Evolutionary conservation across 495 filamentous ascomycete species (phyloP).

Genomic region (Durotheca rogersii): DNA sequence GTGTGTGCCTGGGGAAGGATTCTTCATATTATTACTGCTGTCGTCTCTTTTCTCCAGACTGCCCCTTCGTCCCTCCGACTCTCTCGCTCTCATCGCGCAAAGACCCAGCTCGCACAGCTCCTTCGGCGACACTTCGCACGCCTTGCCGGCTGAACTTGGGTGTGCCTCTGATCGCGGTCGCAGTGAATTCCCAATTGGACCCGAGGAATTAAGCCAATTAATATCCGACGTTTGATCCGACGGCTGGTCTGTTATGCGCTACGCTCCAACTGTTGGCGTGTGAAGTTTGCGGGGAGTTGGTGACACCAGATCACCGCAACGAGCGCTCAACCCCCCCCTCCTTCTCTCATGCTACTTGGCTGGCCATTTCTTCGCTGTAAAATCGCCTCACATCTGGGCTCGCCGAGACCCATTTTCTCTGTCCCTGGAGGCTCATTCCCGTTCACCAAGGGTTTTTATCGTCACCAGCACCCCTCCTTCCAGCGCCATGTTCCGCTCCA

Average conservation of each 20-base stretch:
- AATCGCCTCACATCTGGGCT: not conserved
- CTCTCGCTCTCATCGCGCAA: not conserved
- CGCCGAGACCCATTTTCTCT: too few relatives aligned
- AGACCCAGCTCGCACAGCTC: not conserved
- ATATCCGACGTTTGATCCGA: not conserved
- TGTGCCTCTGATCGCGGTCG: not conserved
- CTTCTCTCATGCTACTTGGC: not conserved
- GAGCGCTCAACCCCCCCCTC: constrained; percentile 3
- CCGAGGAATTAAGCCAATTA: not conserved
- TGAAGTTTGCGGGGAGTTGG: not conserved
- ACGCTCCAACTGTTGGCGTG: not conserved
- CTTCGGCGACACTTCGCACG: constrained; percentile 2
- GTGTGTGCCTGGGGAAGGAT: too few relatives aligned
- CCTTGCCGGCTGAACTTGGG: not conserved
- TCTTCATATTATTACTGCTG: too few relatives aligned
- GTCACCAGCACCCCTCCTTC: not conserved
- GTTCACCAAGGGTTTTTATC: too few relatives aligned
- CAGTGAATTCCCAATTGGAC: not conserved
- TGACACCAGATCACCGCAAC: constrained; percentile 7
- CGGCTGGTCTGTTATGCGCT: not conserved
- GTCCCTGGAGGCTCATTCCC: too few relatives aligned
- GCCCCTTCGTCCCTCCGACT: not conserved
- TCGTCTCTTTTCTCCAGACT: too few relatives aligned
- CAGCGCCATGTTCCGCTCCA: constrained; percentile 5
- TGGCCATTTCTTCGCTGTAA: constrained; percentile 1